Conservation (phyloP, 148 eudicot genomes). For the Hydrangea macrophylla region DNA sequence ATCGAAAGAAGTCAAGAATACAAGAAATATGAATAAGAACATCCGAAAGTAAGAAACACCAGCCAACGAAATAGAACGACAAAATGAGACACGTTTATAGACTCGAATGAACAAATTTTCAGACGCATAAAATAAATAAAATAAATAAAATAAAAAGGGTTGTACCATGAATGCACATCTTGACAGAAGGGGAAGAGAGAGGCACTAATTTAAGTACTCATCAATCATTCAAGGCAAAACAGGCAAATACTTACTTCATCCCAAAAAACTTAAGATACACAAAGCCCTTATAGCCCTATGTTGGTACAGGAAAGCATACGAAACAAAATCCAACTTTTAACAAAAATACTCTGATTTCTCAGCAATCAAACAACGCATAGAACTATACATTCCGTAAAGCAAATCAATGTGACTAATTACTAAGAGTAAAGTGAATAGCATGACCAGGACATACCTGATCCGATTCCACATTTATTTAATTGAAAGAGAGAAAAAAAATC, state of each 20-base stretch:
- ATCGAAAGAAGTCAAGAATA: neutral
- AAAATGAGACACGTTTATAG: neutral
- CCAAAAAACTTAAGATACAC: neutral
- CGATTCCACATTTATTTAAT: neutral
- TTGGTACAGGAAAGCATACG: neutral
- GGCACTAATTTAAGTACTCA: neutral
- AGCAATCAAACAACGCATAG: neutral
- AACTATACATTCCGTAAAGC: too few relatives aligned
- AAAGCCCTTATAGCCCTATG: too few relatives aligned
- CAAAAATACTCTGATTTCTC: neutral
- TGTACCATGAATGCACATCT: neutral
- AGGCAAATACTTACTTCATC: neutral
- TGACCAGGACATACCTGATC: slow-evolving; percentile 9
- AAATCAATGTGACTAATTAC: neutral
- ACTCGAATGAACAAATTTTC: too few relatives aligned
- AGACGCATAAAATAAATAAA: neutral
- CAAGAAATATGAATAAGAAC: neutral
- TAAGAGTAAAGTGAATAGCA: neutral
- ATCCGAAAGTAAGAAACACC: neutral
- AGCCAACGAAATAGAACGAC: neutral
- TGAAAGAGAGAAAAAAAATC: neutral
- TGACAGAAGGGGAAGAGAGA: neutral
- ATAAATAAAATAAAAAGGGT: neutral
- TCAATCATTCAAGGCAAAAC: neutral
- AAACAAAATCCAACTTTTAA: neutral